Evolutionary conservation across 1,139 yeast species (phyloP), one percentile per base, ranked within the genome.

Genomic region (Candida sp.): DNA sequence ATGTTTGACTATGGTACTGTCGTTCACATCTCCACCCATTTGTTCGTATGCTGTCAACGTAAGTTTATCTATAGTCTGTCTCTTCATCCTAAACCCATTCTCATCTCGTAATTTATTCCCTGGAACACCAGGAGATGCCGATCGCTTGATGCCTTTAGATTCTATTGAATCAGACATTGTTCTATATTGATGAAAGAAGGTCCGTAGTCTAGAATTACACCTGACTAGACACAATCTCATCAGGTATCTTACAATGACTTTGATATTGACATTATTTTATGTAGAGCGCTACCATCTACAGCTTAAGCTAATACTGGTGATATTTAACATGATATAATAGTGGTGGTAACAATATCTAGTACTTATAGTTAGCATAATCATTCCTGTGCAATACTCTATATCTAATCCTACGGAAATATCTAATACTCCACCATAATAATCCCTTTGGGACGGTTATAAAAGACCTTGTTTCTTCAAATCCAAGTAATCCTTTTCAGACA

Each of bases 391-490:
- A 2, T 15, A 15, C 2, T 15, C 19, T 15, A 15, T 15, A 15
- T 15, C 19, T 15, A 15, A 2, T 15, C 19, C 19, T 15, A 15
- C 19, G 2, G 19, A 15, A 15, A 15, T 15, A 15, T 15, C 19
- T 15, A 2, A 15, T 15, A 15, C 19, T 15, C 19, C 19, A 15
- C 19, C 19, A 15, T 15, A 15, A 15, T 15, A 15, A 15, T 15
- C 19, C 19, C 19, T 15, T 15, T 3, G 19, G 19, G 19, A 15
- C 19, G 19, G 9, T 36, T 53, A 60, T 39, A 84, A 58, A 38
- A 88, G 68, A 0, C 97, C 97, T 62, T 91, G 98, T 50, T 79
- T 84, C 63, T 88, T 87, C 58, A 91, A 73, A 54, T 91, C 97
- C 35, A 83, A 73, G 63, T 87, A 91, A 38, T 89, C 93, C 54